Evolutionary conservation across 208 protist species (phyloP).

Genomic region (Leishmania lainsoni): DNA sequence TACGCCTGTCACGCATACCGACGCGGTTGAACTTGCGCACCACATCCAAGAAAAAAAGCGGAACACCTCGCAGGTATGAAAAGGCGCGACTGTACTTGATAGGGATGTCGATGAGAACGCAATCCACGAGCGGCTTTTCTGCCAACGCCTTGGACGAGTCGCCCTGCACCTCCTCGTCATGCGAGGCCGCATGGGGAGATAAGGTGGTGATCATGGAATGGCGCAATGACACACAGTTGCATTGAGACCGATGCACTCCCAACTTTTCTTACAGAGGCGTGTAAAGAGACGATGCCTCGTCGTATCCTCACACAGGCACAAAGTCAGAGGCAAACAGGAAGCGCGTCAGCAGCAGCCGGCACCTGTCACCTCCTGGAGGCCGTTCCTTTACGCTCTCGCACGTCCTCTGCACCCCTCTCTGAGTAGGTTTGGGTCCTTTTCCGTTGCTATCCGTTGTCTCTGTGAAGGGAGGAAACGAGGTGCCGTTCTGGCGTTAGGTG

Average conservation of each 20-base stretch:
- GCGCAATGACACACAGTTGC: not conserved
- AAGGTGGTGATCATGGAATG: not conserved
- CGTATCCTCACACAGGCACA: not conserved
- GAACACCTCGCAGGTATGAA: slow-evolving; percentile 22
- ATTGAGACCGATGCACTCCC: not conserved
- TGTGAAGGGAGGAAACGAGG: not conserved
- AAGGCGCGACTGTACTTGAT: slow-evolving; percentile 5
- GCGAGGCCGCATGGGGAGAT: not conserved
- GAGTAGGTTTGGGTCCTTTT: not conserved
- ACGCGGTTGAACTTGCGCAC: slow-evolving; percentile 25
- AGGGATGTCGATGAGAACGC: slow-evolving; percentile 16
- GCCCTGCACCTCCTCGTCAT: not conserved
- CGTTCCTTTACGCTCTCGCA: not conserved
- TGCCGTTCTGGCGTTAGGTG: not conserved
- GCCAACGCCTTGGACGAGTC: not conserved
- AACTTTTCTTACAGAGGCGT: not conserved
- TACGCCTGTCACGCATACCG: slow-evolving; percentile 17
- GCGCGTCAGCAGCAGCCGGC: not conserved
- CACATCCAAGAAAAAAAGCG: slow-evolving; percentile 37
- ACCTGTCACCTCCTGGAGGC: not conserved
- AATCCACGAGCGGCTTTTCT: not conserved
- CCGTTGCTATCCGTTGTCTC: not conserved
- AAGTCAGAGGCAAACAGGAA: not conserved
- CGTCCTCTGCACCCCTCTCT: not conserved
- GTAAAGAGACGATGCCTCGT: not conserved